phyloP scores from a whole-genome alignment of 306 rosid species.

The Vigna trinervia region DNA sequence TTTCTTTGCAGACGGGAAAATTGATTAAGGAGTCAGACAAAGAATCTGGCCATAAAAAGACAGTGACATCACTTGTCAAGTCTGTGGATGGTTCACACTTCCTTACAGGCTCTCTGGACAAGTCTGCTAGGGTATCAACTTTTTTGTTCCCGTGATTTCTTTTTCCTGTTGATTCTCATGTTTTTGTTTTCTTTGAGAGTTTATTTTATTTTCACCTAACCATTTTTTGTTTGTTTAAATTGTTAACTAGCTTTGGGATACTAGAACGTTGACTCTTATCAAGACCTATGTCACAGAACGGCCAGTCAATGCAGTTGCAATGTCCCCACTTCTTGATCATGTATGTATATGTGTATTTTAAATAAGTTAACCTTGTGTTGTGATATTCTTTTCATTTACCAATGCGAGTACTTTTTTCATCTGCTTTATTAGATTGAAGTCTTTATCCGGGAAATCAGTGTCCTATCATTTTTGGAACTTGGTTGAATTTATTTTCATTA shows the following conservation, averaged over 20 bases:
- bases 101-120: conserved; percentile 86
- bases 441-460: background rate
- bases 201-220: background rate
- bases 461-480: background rate
- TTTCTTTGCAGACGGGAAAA: conserved; percentile 75
- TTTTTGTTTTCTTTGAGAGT: background rate
- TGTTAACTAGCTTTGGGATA: conserved; percentile 80
- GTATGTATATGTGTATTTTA: conserved; percentile 55
- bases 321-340: conserved; percentile 94
- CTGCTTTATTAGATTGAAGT: conserved; percentile 21
- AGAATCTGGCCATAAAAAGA: conserved; percentile 83
- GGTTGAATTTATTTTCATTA: background rate
- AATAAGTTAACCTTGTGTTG: background rate
- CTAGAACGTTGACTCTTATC: conserved; percentile 80
- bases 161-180: background rate
- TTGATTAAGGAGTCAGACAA: conserved; percentile 71
- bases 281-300: conserved; percentile 90
- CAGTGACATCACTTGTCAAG: conserved; percentile 73
- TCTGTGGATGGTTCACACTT: conserved; percentile 86
- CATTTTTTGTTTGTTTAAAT: conserved; percentile 16
- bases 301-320: conserved; percentile 94
- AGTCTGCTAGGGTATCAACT: conserved; percentile 75
- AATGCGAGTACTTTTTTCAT: background rate
- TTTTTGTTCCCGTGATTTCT: background rate
- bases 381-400: conserved; percentile 10